These are phyloP conservation scores for Thelephora aurantiotincta DNA, from an alignment of 768 basidiomycete genomes.

Conservation along the genomic window DNA sequence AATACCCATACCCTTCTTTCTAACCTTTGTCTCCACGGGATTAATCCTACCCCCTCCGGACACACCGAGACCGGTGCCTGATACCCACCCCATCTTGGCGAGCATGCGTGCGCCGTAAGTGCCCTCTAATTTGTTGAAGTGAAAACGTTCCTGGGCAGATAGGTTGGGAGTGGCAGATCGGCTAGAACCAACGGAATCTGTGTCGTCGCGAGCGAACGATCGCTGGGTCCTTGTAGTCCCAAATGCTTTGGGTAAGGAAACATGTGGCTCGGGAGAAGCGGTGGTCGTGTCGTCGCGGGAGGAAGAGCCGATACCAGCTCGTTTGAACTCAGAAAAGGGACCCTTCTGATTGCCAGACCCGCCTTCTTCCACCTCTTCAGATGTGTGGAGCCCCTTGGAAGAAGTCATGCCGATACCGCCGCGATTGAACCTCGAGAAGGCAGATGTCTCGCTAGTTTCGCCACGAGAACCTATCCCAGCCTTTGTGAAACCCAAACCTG, in stretches of 20 bases:
- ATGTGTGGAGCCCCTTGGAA: too few species aligned
- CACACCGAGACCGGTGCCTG: slow-evolving; percentile 66
- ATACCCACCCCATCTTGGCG: slow-evolving; percentile 90
- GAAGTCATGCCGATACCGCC: slow-evolving; percentile 1
- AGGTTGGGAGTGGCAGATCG: slow-evolving; percentile 31
- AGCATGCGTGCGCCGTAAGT: slow-evolving; percentile 84
- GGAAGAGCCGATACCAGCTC: slow-evolving; percentile 29
- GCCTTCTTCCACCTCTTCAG: background rate
- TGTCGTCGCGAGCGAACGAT: slow-evolving; percentile 41
- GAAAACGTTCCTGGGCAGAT: slow-evolving; percentile 51
- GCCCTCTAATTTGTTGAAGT: slow-evolving; percentile 67
- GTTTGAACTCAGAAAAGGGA: slow-evolving; percentile 21
- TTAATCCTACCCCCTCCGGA: slow-evolving; percentile 74
- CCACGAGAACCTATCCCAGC: slow-evolving; percentile 15
- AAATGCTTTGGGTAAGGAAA: slow-evolving; percentile 24
- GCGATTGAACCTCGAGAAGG: slow-evolving; percentile 1
- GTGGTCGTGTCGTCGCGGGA: slow-evolving; percentile 7
- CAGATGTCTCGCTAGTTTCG: slow-evolving; percentile 3
- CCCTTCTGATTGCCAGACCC: background rate
- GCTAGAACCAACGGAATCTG: slow-evolving; percentile 18
- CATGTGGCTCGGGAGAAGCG: slow-evolving; percentile 27
- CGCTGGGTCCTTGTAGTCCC: slow-evolving; percentile 25
- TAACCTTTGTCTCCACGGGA: slow-evolving; percentile 73
- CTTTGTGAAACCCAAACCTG: slow-evolving; percentile 20
- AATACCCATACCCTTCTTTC: slow-evolving; percentile 79